Conservation (phyloP, 2,329 filamentous ascomycete genomes). For the Achaetomium macrosporum region DNA sequence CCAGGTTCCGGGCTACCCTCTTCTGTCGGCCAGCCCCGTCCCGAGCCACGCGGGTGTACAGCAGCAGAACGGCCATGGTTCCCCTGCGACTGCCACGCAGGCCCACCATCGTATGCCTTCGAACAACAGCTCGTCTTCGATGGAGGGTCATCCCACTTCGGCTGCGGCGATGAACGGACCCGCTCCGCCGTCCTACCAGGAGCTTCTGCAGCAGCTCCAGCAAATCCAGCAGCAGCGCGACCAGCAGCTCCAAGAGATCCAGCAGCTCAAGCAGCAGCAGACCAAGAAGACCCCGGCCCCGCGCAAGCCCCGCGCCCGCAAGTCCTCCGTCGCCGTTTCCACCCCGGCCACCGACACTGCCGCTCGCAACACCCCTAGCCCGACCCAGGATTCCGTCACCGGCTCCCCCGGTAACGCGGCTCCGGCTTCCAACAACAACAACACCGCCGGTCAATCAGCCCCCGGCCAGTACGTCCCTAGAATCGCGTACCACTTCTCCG, state of each 20-base stretch:
- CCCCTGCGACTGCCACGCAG: not conserved
- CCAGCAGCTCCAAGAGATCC: not conserved
- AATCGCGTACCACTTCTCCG: slow-evolving; percentile 8
- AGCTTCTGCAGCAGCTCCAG: not conserved
- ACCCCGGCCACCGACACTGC: not conserved
- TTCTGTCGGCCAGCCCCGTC: not conserved
- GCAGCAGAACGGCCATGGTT: not conserved
- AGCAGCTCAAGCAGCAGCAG: not conserved
- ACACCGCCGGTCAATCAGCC: not conserved
- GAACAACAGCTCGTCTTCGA: not conserved
- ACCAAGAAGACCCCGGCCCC: not conserved
- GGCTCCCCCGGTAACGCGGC: not conserved
- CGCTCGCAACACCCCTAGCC: not conserved
- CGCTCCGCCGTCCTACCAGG: not conserved
- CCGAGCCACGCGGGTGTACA: not conserved
- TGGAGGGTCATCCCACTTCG: not conserved
- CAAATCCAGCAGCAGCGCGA: not conserved
- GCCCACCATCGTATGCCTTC: not conserved
- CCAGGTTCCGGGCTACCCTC: not conserved
- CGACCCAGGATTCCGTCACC: not conserved
- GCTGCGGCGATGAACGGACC: not conserved
- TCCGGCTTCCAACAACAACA: not conserved
- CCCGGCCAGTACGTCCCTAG: slow-evolving; percentile 1
- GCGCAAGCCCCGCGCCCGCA: slow-evolving; percentile 12
- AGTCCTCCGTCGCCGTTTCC: not conserved